Percentiles rank a stretch among this genome's conserved stretches.
Conservation (phyloP, 1,139 yeast species). For the Candida tropicalis region DNA sequence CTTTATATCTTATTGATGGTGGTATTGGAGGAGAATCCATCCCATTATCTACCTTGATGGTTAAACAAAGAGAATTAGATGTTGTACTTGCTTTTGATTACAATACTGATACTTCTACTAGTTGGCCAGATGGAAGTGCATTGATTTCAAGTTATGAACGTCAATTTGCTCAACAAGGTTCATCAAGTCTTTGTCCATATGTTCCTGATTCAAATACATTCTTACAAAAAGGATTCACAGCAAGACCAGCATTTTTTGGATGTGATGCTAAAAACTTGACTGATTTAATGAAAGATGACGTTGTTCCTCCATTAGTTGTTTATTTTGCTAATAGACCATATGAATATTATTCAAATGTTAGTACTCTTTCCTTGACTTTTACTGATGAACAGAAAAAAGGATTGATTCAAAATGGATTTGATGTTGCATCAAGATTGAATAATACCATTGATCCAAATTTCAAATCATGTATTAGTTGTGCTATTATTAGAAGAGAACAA, state of each 20-base stretch:
- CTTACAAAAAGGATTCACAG: conserved; percentile 57
- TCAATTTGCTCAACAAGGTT: conserved; percentile 60
- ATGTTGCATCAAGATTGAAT: conserved; percentile 71
- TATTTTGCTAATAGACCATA: conserved; percentile 80
- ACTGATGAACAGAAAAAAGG: conserved; percentile 55
- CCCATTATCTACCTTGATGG: conserved; percentile 39
- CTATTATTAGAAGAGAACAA: conserved; percentile 78
- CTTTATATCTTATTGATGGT: conserved; percentile 44
- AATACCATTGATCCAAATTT: conserved; percentile 73
- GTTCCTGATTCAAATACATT: conserved; percentile 76
- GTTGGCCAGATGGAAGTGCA: conserved; percentile 36
- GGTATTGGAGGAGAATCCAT: conserved; percentile 44
- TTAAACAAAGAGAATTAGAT: conserved; percentile 39
- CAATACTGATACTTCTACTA: conserved; percentile 32
- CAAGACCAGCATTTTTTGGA: conserved; percentile 82
- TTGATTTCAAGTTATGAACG: conserved; percentile 56
- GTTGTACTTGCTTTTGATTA: conserved; percentile 42
- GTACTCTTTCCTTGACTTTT: conserved; percentile 71
- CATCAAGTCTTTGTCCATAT: conserved; percentile 68
- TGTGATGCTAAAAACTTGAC: conserved; percentile 74
- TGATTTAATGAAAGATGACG: conserved; percentile 32
- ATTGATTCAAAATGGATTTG: conserved; percentile 79
- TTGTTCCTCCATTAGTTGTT: conserved; percentile 71
- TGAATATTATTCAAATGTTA: conserved; percentile 65
- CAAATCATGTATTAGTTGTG: conserved; percentile 84